A percentile compares a stretch with the other conserved stretches of the same genome.
Conservation (phyloP, 495 filamentous ascomycete species). For the Hyaloscypha variabilis region DNA sequence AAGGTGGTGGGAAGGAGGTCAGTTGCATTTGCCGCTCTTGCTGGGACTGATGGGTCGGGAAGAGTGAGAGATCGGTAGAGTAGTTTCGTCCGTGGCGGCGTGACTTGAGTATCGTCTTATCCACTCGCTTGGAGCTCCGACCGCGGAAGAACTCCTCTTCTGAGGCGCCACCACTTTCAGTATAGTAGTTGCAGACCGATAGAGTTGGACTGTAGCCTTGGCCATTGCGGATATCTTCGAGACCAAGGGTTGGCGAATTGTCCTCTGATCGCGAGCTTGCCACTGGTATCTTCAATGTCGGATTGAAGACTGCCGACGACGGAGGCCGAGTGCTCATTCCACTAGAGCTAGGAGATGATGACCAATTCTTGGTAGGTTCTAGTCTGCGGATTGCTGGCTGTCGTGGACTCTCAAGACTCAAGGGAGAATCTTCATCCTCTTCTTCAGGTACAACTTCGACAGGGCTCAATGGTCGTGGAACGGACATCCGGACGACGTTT, state of each 20-base stretch:
- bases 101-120: neutral
- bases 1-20: conserved; percentile 19
- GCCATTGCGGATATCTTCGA: conserved; percentile 1
- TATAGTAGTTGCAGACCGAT: conserved; percentile 21
- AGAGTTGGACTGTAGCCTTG: conserved; percentile 11
- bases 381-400: neutral
- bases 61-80: conserved; percentile 7
- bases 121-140: neutral
- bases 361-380: neutral
- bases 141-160: conserved; percentile 20
- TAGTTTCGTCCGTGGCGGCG: conserved; percentile 5
- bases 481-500: conserved; percentile 21
- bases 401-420: neutral
- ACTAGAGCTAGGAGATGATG: neutral
- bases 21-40: conserved; percentile 4
- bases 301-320: conserved; percentile 23
- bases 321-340: conserved; percentile 13
- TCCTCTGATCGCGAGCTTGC: neutral
- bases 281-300: neutral
- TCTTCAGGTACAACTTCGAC: conserved; percentile 17
- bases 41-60: neutral
- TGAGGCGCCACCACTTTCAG: neutral
- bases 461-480: conserved; percentile 14
- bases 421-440: conserved; percentile 13
- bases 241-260: conserved; percentile 10